A percentile compares a stretch with the other conserved stretches of the same genome.
phyloP scores from a whole-genome alignment of 2,329 filamentous ascomycete genomes.

The Remersonia thermophila region DNA sequence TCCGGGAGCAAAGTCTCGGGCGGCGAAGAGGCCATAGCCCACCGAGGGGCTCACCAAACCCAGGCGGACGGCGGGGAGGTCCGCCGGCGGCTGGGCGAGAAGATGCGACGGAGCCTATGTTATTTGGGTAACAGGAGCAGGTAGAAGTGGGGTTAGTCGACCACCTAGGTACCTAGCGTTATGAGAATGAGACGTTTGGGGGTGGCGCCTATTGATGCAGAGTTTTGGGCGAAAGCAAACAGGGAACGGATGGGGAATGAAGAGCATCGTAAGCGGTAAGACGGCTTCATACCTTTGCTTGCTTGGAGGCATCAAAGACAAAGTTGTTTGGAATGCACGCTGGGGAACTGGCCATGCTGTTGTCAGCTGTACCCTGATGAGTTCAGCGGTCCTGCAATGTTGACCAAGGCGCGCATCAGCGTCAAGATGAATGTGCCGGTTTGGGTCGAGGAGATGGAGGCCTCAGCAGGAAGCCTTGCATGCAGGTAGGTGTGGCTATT shows the following conservation, averaged over 20 bases:
- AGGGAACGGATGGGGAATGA: too few relatives aligned
- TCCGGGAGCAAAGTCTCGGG: conserved; percentile 13
- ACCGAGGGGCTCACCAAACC: conserved; percentile 13
- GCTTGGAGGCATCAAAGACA: conserved; percentile 11
- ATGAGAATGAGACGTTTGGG: too few relatives aligned
- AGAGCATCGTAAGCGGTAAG: too few relatives aligned
- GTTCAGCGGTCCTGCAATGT: conserved; percentile 1
- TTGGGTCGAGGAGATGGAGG: too few relatives aligned
- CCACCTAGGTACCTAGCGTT: too few relatives aligned
- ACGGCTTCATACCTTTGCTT: conserved; percentile 9
- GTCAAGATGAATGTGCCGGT: background rate
- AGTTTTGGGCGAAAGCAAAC: too few relatives aligned
- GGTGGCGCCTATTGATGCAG: too few relatives aligned
- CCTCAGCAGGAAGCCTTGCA: too few relatives aligned
- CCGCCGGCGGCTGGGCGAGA: conserved; percentile 6
- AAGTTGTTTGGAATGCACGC: background rate
- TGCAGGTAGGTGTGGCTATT: too few relatives aligned
- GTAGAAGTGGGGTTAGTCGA: too few relatives aligned
- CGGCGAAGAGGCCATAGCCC: conserved; percentile 22
- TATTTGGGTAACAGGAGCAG: background rate
- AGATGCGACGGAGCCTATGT: conserved; percentile 10
- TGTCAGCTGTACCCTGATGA: conserved; percentile 9
- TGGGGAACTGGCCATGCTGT: conserved; percentile 7
- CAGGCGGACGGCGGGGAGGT: conserved; percentile 10
- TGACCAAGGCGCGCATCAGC: conserved; percentile 4